A percentile compares a stretch with the other conserved stretches of the same genome.
Evolutionary conservation across 2,329 filamentous ascomycete species (phyloP).

Genomic region (Pseudogymnoascus sp.): DNA sequence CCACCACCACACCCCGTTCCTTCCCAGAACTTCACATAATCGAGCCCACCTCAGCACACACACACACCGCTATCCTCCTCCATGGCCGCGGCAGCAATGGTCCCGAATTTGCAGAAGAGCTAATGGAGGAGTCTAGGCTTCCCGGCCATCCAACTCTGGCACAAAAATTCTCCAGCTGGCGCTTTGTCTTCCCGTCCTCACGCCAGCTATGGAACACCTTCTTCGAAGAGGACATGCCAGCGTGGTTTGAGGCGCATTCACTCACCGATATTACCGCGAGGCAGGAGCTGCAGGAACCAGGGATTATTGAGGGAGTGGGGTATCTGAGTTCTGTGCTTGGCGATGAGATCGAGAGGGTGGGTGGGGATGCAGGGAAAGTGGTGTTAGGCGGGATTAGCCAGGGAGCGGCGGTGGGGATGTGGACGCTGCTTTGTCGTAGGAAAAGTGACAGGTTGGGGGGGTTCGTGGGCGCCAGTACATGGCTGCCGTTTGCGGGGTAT

Average conservation of each 20-base stretch:
- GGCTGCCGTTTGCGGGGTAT: constrained; percentile 33
- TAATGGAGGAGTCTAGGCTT: constrained; percentile 23
- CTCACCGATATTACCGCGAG: constrained; percentile 33
- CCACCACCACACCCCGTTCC: neutral
- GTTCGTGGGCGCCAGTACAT: constrained; percentile 41
- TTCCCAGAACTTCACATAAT: constrained; percentile 16
- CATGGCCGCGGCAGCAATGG: constrained; percentile 34
- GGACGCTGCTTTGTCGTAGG: constrained; percentile 30
- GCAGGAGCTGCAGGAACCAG: constrained; percentile 36
- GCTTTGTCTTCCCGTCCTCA: constrained; percentile 45
- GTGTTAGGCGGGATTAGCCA: constrained; percentile 45
- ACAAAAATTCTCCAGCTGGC: constrained; percentile 32
- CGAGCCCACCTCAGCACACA: constrained; percentile 20
- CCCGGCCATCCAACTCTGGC: constrained; percentile 18
- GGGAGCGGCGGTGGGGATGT: constrained; percentile 40
- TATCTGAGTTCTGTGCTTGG: constrained; percentile 30
- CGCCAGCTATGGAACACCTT: constrained; percentile 35
- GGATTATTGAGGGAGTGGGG: constrained; percentile 34
- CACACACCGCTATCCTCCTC: constrained; percentile 33
- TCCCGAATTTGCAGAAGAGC: constrained; percentile 27
- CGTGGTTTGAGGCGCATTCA: constrained; percentile 44
- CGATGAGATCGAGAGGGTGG: constrained; percentile 27
- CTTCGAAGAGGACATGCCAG: constrained; percentile 35
- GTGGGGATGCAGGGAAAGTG: constrained; percentile 29
- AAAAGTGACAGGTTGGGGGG: constrained; percentile 28